These are phyloP conservation scores for Themeda triandra DNA, from an alignment of 176 grass and related monocot species.

Conservation along the genomic window DNA sequence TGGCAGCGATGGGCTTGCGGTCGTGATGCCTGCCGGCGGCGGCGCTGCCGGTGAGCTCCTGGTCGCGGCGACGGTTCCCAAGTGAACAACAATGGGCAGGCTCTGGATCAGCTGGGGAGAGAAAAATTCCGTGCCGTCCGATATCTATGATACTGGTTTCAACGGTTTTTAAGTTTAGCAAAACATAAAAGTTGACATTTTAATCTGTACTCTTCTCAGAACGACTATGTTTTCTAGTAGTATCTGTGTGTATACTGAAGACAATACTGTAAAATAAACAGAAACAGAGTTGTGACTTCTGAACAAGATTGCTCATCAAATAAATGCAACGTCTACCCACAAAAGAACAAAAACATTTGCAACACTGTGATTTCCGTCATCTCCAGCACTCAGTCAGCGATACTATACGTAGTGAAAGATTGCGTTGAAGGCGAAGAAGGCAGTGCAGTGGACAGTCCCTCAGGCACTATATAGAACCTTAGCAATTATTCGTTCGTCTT, in stretches of 20 bases:
- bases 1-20: background rate
- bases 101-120: background rate
- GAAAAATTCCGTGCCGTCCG: background rate
- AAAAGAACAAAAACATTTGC: background rate
- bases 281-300: background rate
- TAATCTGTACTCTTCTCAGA: background rate
- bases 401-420: too few relatives aligned
- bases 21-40: background rate
- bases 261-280: background rate
- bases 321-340: background rate
- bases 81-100: background rate
- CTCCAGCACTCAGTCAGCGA: too few relatives aligned
- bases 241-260: background rate
- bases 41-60: background rate
- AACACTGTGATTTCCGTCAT: background rate
- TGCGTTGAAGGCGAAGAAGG: too few relatives aligned
- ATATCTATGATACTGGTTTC: background rate
- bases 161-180: background rate
- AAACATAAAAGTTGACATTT: background rate
- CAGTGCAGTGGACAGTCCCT: background rate
- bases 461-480: background rate
- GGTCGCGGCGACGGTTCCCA: background rate
- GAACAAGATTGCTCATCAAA: background rate
- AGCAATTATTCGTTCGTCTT: background rate
- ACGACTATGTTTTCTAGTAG: background rate